phyloP scores from a whole-genome alignment of 352 stramenopile genomes.

The Pythium scleroteichum region DNA sequence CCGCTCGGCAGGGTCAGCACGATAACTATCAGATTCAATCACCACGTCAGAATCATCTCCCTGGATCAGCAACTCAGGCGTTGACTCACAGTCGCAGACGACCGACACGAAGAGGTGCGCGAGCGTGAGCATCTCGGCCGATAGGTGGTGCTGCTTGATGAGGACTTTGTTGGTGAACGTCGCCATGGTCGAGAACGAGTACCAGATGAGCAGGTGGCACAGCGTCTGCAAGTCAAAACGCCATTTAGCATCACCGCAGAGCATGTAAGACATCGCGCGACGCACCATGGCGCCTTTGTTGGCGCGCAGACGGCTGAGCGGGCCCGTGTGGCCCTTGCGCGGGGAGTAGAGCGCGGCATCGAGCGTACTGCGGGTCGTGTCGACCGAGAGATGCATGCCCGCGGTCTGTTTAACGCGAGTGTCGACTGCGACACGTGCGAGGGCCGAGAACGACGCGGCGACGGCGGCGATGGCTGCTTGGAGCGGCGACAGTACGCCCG shows the following conservation, averaged over 20 bases:
- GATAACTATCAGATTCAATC: slow-evolving; percentile 42
- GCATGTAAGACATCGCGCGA: background rate
- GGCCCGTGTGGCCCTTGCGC: slow-evolving; percentile 30
- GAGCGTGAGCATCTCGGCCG: slow-evolving; percentile 84
- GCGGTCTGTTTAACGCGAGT: background rate
- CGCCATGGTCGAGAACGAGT: slow-evolving; percentile 75
- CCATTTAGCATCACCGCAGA: background rate
- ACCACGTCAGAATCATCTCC: background rate
- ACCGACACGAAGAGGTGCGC: slow-evolving; percentile 83
- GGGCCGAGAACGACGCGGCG: too few relatives aligned
- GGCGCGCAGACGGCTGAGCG: slow-evolving; percentile 25
- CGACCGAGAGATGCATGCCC: slow-evolving; percentile 23
- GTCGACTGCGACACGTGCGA: background rate
- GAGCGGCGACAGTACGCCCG: background rate
- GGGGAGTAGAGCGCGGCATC: slow-evolving; percentile 31
- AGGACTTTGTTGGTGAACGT: slow-evolving; percentile 88
- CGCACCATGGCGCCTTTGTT: slow-evolving; percentile 34
- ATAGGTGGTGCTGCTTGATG: slow-evolving; percentile 87
- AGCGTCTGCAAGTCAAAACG: slow-evolving; percentile 32
- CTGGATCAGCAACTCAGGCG: background rate
- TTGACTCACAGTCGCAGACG: slow-evolving; percentile 67
- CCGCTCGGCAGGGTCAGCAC: slow-evolving; percentile 67
- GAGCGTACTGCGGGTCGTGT: slow-evolving; percentile 20
- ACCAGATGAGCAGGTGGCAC: slow-evolving; percentile 62
- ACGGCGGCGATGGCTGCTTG: background rate